Evolutionary conservation across 2,329 filamentous ascomycete species (phyloP), one percentile per base, ranked within the genome.

Genomic region (Colletotrichum paranaense): DNA sequence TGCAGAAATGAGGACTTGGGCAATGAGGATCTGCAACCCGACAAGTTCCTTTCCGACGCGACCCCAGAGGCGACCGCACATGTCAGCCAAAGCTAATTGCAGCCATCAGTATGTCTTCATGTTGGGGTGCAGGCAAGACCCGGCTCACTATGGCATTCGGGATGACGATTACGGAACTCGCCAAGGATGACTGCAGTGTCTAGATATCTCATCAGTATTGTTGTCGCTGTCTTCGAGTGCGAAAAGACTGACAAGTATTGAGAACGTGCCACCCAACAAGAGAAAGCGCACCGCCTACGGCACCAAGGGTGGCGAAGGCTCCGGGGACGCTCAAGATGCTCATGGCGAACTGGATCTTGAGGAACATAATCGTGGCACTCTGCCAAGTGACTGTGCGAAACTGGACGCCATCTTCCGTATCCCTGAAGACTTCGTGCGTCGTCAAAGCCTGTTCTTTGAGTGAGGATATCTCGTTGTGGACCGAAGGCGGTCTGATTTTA

Each of bases 21-120:
- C 74, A 52, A 79, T 28, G 55, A 79, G 67, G 60, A 79, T 76
- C 56, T 77, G 87, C 16, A 80, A 81, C 28, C 82, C 82, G 52
- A 90, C 81, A 8, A 88, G 73, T 75, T 88, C 87, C 35, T 86
- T 83, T 0, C 88, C 88, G 12, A 86, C 71, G 4, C 83, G 85
- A 4, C 89, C 88, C 66, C 89, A 88, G 22, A 90, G 81, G 14
- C 89, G 74, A 56, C 75, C 76, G 24, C 75, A 76, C 75, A 78
- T 78, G 52, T 78, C 78, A 38, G 76, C 77, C 11, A 79, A 69
- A 14, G 73, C 75, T 77, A 32, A 7, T 7, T 42, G 16, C 4
- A 49, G 19, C 7, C 42, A n/a, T 49, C 8, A 49, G 60, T n/a
- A n/a, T 2, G 14, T 11, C 24, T 19, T 30, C 53, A 30, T 30